Percentiles rank a stretch among this genome's conserved stretches.
Evolutionary conservation across 2,329 filamentous ascomycete genomes (phyloP).

Genomic region (Fusarium hostae): DNA sequence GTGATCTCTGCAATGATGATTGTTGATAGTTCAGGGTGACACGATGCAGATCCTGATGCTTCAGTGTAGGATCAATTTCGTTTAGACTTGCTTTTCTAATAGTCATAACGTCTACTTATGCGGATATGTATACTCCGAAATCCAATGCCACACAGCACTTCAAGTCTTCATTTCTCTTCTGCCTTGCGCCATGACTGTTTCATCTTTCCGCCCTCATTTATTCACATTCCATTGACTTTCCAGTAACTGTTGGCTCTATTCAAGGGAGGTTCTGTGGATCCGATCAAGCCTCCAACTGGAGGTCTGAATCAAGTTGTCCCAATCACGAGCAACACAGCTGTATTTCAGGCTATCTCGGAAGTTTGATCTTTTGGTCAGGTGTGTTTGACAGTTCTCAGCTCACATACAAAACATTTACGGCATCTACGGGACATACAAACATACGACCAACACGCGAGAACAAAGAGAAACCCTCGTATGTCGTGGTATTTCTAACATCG

Average conservation of each 20-base stretch:
- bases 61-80: neutral
- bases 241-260: neutral
- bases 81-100: neutral
- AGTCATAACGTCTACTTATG: neutral
- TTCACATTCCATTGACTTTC: conserved; percentile 2
- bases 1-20: neutral
- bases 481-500: conserved; percentile 9
- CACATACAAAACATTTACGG: neutral
- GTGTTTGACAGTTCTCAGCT: neutral
- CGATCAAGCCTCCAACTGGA: neutral
- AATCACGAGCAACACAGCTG: neutral
- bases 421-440: conserved; percentile 15
- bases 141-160: neutral
- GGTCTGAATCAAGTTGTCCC: neutral
- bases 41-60: neutral
- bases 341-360: neutral
- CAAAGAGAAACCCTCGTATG: conserved; percentile 16
- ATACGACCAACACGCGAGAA: conserved; percentile 40
- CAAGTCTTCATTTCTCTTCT: neutral
- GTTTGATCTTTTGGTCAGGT: neutral
- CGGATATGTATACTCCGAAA: neutral
- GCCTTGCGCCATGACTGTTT: neutral
- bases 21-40: neutral
- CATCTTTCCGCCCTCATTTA: neutral
- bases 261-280: neutral